These are phyloP conservation scores for Trametes elegans DNA, from an alignment of 768 basidiomycete genomes.

Conservation along the genomic window DNA sequence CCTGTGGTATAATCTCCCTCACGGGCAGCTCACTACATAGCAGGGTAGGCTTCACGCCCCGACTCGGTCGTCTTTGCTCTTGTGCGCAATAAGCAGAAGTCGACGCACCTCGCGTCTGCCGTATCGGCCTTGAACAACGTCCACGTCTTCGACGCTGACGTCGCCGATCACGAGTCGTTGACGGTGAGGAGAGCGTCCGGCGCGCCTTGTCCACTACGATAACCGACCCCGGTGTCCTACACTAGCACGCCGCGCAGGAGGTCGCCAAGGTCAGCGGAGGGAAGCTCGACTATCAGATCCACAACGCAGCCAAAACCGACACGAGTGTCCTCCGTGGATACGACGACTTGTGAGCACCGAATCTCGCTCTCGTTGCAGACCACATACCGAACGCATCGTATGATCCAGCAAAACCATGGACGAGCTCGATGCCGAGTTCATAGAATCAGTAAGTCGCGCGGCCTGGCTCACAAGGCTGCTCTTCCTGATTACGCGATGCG, in stretches of 20 bases:
- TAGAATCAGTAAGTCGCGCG: conserved; percentile 14
- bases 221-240: conserved; percentile 1
- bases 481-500: neutral
- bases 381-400: neutral
- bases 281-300: neutral
- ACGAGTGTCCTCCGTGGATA: neutral
- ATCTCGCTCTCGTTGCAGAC: neutral
- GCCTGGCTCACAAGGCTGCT: neutral
- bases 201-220: neutral
- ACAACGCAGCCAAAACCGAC: neutral
- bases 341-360: conserved; percentile 2
- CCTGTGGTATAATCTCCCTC: neutral
- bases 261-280: neutral
- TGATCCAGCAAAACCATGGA: neutral
- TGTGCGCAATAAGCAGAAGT: conserved; percentile 19
- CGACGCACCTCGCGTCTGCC: conserved; percentile 10
- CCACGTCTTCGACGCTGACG: conserved; percentile 35
- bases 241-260: conserved; percentile 17
- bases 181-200: conserved; percentile 31
- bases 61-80: conserved; percentile 24
- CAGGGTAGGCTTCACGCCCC: conserved; percentile 6
- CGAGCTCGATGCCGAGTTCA: conserved; percentile 9
- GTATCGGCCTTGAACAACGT: conserved; percentile 25
- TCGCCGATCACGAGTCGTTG: conserved; percentile 31
- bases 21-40: neutral